Conservation (phyloP, 129 eudicot genomes). For the Pulicaria dysenterica region DNA sequence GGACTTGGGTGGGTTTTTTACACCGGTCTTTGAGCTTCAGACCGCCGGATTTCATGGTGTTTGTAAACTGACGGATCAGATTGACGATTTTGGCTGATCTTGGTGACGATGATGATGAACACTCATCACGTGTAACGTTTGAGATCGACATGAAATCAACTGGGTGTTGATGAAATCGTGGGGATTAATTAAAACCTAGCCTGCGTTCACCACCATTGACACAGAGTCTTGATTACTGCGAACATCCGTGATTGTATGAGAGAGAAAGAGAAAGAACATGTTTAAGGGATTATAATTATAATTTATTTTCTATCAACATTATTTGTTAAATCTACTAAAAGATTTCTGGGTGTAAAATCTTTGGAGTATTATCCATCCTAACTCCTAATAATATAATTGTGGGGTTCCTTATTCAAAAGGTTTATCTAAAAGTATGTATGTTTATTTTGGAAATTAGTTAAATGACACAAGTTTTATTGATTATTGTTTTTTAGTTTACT, state of each 20-base stretch:
- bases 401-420: too few relatives aligned
- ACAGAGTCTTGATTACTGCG: constrained; percentile 10
- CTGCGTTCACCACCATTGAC: constrained; percentile 22
- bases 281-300: constrained; percentile 26
- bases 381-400: neutral
- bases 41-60: constrained; percentile 44
- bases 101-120: constrained; percentile 38
- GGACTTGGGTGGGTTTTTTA: constrained; percentile 69
- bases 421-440: too few relatives aligned
- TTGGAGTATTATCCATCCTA: constrained; percentile 6
- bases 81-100: constrained; percentile 40
- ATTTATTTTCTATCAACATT: constrained; percentile 28
- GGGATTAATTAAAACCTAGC: neutral
- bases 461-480: too few relatives aligned
- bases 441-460: too few relatives aligned
- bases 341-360: constrained; percentile 37
- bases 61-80: constrained; percentile 47
- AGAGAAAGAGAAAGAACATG: constrained; percentile 15
- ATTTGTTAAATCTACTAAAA: constrained; percentile 26
- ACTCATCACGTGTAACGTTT: constrained; percentile 24
- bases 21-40: constrained; percentile 59
- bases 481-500: too few relatives aligned
- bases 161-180: constrained; percentile 15
- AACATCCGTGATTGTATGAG: constrained; percentile 34
- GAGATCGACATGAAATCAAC: constrained; percentile 48